phyloP scores from a whole-genome alignment of 1,139 yeast genomes.

The Ogataea hybrid region DNA sequence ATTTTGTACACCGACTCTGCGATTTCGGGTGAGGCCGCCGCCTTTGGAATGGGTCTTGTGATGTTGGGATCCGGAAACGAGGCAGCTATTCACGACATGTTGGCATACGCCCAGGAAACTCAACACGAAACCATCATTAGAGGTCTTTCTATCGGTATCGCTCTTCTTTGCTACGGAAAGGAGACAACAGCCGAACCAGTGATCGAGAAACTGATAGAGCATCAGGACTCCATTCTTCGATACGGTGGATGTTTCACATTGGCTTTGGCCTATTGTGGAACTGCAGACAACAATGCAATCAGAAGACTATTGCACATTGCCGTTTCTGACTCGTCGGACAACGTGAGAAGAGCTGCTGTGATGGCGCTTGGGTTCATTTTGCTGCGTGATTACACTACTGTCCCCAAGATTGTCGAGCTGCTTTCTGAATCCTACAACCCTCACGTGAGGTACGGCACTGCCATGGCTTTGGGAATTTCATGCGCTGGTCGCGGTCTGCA shows the following conservation, averaged over 20 bases:
- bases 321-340: conserved; percentile 95
- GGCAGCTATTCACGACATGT: conserved; percentile 75
- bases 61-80: conserved; percentile 92
- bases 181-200: conserved; percentile 79
- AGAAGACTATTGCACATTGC: conserved; percentile 86
- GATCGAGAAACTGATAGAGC: conserved; percentile 64
- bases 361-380: conserved; percentile 91
- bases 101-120: conserved; percentile 90
- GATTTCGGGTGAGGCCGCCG: conserved; percentile 95
- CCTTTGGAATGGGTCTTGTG: conserved; percentile 92
- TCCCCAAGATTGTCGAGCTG: conserved; percentile 92
- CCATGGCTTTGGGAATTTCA: conserved; percentile 93
- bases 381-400: conserved; percentile 87
- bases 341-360: conserved; percentile 95
- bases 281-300: conserved; percentile 87
- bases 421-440: conserved; percentile 95
- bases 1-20: conserved; percentile 91
- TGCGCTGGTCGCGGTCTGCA: conserved; percentile 94
- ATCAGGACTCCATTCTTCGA: conserved; percentile 82
- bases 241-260: conserved; percentile 95
- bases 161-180: conserved; percentile 80
- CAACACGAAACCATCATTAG: conserved; percentile 95
- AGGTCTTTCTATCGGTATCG: conserved; percentile 87
- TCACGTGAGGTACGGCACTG: conserved; percentile 98
- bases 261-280: conserved; percentile 96